Evolutionary conservation across 306 rosid species (phyloP), one percentile per base, ranked within the genome.

Genomic region (Fragaria vesca): DNA sequence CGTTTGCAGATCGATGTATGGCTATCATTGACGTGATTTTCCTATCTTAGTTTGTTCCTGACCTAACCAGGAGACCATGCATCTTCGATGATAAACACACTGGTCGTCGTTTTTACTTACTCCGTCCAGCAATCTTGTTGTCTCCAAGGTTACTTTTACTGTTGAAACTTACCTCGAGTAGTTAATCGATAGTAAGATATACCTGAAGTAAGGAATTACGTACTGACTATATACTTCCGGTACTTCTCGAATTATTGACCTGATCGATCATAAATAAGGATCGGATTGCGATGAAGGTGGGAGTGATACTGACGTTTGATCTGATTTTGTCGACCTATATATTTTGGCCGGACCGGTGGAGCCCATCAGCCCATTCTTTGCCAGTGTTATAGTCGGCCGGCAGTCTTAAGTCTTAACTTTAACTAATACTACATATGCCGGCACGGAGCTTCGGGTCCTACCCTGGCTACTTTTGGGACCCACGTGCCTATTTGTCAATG

Each of bases 301-400:
- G n/a, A 66, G 28, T 36, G 71, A 66, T 36, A 46, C 36, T 65
- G 45, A 65, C 21, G 32, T 55, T 26, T 12, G 63, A 68, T 58
- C 71, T 60, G 26, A 38, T 74, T 63, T 32, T 46, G 38, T 70
- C 34, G 76, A 76, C 60, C 40, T 76, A 32, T 30, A 30, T 30
- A 66, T 66, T 75, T 61, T 43, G 78, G 72, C 54, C 36, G 57
- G 82, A 55, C 40, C 73, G 32, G 66, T 84, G 87, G 84, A 61
- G 70, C 77, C 84, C 76, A 83, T 72, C 32, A 60, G 69, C 77
- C 84, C 43, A 40, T 12, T 67, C 32, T 8, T 55, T 36, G n/a
- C 40, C 18, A 2, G 30, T 17, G 3, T 52, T 58, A 42, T 83
- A 79, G 70, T 79, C 84, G 82, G 91, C 91, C 91, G 89, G 91